These are phyloP conservation scores for Aegilops bicornis DNA, from an alignment of 176 grass and related monocot genomes.

Conservation along the genomic window DNA sequence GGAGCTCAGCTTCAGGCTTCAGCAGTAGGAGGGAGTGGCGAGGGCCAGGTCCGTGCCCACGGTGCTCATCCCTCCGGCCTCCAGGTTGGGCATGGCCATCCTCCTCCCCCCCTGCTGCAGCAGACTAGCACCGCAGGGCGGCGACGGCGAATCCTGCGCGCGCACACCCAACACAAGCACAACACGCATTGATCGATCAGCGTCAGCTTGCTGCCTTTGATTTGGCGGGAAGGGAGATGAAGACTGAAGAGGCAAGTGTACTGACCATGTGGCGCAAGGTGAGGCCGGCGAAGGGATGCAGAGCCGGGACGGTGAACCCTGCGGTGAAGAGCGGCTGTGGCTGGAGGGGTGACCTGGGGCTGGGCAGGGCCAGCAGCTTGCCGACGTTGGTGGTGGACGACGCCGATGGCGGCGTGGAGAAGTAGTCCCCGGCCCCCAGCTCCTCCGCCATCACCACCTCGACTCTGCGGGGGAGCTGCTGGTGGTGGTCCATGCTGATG, in stretches of 20 bases:
- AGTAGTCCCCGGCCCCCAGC: conserved; percentile 30
- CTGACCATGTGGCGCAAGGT: conserved; percentile 27
- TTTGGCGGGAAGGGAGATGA: background rate
- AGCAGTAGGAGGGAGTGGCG: conserved; percentile 53
- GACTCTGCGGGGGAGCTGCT: background rate
- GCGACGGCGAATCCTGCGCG: conserved; percentile 28
- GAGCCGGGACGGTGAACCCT: conserved; percentile 1
- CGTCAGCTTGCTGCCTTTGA: background rate
- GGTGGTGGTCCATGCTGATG: background rate
- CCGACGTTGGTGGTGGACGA: conserved; percentile 66
- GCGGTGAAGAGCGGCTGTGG: conserved; percentile 26
- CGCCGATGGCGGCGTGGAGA: conserved; percentile 51
- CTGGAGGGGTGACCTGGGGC: conserved; percentile 50
- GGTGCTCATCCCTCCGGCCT: conserved; percentile 5
- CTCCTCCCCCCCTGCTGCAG: conserved; percentile 31
- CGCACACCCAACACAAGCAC: background rate
- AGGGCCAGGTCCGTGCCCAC: conserved; percentile 70
- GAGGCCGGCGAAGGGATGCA: conserved; percentile 33
- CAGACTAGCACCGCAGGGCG: conserved; percentile 1
- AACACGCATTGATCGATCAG: background rate
- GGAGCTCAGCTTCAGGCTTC: conserved; percentile 19
- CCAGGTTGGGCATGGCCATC: conserved; percentile 24
- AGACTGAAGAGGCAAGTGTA: background rate
- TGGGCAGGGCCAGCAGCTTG: conserved; percentile 54
- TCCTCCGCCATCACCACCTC: conserved; percentile 39